A percentile compares a stretch with the other conserved stretches of the same genome.
These are phyloP conservation scores for Trichophyton benhamiae DNA, from an alignment of 2,329 filamentous ascomycete genomes.

Conservation along the genomic window DNA sequence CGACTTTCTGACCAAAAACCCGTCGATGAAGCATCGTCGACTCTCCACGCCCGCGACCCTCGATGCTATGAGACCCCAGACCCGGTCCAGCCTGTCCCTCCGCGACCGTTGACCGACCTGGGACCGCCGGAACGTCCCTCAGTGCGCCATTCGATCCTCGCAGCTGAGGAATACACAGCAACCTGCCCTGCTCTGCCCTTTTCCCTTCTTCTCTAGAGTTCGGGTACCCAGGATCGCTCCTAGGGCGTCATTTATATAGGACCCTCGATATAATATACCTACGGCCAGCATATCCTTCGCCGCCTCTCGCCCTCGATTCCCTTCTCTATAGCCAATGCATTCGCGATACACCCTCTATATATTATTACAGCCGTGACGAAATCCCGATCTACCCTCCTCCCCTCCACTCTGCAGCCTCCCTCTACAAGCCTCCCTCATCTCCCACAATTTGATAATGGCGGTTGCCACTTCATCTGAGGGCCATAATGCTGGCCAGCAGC, in stretches of 20 bases:
- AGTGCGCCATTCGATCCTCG: background rate
- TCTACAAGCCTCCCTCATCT: background rate
- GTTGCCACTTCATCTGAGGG: conserved; percentile 24
- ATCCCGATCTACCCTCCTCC: background rate
- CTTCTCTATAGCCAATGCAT: conserved; percentile 10
- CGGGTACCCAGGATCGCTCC: background rate
- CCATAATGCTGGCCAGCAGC: conserved; percentile 25
- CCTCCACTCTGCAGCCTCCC: too few species aligned
- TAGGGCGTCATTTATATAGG: background rate
- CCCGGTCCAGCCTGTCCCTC: background rate
- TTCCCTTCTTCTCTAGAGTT: background rate
- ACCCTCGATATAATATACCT: background rate
- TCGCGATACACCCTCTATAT: background rate
- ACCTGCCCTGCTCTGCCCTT: background rate
- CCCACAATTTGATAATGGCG: conserved; percentile 25
- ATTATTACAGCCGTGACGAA: conserved; percentile 7
- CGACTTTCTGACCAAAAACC: background rate
- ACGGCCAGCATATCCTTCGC: background rate
- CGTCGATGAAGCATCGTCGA: background rate
- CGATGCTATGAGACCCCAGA: background rate
- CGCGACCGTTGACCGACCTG: background rate
- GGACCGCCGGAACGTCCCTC: background rate
- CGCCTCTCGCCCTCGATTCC: background rate
- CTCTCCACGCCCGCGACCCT: background rate
- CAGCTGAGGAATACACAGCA: background rate